phyloP scores from a whole-genome alignment of 2,329 filamentous ascomycete species.

The Paraconiothyrium sp. region DNA sequence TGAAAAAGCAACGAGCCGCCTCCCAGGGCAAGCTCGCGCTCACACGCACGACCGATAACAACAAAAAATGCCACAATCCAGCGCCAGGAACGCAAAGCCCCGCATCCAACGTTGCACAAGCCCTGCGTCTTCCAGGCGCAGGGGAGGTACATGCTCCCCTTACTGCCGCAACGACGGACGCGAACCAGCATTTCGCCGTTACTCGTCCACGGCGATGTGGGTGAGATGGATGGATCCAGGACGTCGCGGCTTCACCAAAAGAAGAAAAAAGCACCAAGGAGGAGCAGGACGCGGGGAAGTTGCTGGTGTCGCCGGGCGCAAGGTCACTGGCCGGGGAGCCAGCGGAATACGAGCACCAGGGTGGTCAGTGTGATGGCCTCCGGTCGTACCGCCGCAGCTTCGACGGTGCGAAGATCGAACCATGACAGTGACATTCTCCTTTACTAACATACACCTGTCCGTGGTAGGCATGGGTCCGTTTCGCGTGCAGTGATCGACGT shows the following conservation, averaged over 20 bases:
- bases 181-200: neutral
- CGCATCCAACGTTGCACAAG: slow-evolving; percentile 6
- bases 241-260: neutral
- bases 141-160: neutral
- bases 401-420: neutral
- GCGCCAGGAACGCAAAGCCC: slow-evolving; percentile 11
- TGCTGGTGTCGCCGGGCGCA: neutral
- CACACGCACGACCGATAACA: slow-evolving; percentile 1
- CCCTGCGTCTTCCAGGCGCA: slow-evolving; percentile 1
- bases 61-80: slow-evolving; percentile 11
- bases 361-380: neutral
- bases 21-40: neutral
- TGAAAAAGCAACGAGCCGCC: slow-evolving; percentile 10
- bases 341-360: neutral
- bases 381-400: neutral
- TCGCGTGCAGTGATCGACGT: neutral
- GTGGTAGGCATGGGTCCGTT: neutral
- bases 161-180: neutral
- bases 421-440: neutral
- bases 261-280: neutral
- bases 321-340: slow-evolving; percentile 6
- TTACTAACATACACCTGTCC: neutral
- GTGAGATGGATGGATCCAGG: neutral
- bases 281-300: slow-evolving; percentile 6
- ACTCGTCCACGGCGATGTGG: neutral